Percentiles rank a stretch among this genome's conserved stretches.
phyloP scores from a whole-genome alignment of 1,284 basidiomycete species.

The Veloboletus limbatus region DNA sequence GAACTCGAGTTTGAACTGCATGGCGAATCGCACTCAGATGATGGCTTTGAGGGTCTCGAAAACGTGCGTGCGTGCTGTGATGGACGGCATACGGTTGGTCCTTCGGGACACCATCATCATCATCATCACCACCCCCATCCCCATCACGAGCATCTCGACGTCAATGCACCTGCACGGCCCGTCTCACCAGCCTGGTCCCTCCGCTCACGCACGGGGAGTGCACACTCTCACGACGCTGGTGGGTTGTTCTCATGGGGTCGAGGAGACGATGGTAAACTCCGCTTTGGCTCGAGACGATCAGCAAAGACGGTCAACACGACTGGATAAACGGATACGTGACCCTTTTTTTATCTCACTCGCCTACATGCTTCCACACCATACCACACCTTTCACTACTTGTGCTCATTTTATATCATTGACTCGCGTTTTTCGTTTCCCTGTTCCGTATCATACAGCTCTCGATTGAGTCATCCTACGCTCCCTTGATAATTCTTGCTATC shows the following conservation, averaged over 20 bases:
- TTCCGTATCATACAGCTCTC: slow-evolving; percentile 15
- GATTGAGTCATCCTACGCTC: slow-evolving; percentile 29
- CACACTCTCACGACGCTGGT: slow-evolving; percentile 57
- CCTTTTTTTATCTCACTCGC: neutral
- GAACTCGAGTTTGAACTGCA: slow-evolving; percentile 83
- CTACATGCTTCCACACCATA: neutral
- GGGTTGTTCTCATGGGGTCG: slow-evolving; percentile 66
- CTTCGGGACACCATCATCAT: slow-evolving; percentile 57
- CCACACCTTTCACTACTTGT: slow-evolving; percentile 1
- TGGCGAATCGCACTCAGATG: slow-evolving; percentile 71
- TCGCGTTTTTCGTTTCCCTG: neutral
- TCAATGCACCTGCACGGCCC: slow-evolving; percentile 54
- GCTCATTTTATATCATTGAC: slow-evolving; percentile 6
- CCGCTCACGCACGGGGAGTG: slow-evolving; percentile 69
- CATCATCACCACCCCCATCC: slow-evolving; percentile 56
- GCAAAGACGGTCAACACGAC: slow-evolving; percentile 45
- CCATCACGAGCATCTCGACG: slow-evolving; percentile 48
- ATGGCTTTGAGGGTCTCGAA: slow-evolving; percentile 89
- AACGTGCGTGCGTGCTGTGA: slow-evolving; percentile 95
- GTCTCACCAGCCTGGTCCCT: slow-evolving; percentile 79
- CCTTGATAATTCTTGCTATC: slow-evolving; percentile 32
- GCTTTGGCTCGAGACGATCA: slow-evolving; percentile 70
- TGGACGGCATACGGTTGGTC: slow-evolving; percentile 82
- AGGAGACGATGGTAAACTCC: slow-evolving; percentile 53
- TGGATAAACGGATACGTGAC: slow-evolving; percentile 19